Evolutionary conservation across 2,329 filamentous ascomycete genomes (phyloP).

Genomic region (Fusarium ambrosium): DNA sequence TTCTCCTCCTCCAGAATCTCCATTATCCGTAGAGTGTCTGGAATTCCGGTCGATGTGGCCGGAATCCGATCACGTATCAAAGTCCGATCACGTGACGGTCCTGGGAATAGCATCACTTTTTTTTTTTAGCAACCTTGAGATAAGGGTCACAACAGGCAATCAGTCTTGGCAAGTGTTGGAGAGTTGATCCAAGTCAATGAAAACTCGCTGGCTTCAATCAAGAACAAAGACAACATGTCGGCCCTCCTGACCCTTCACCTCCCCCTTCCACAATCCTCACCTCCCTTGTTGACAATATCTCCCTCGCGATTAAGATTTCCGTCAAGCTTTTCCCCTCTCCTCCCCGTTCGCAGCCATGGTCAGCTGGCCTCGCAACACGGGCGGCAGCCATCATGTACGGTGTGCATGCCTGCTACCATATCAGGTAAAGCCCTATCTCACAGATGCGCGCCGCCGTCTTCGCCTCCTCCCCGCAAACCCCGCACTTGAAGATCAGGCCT

Average conservation of each 20-base stretch:
- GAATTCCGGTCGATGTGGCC: conserved; percentile 33
- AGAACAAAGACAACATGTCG: neutral
- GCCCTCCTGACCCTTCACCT: neutral
- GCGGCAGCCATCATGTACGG: conserved; percentile 36
- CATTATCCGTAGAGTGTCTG: conserved; percentile 30
- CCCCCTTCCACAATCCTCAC: neutral
- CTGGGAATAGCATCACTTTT: neutral
- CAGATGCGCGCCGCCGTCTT: neutral
- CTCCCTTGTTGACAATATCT: neutral
- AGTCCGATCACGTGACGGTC: conserved; percentile 32
- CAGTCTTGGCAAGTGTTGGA: neutral
- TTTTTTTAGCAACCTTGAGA: neutral
- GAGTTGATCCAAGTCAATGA: neutral
- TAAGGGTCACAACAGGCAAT: neutral
- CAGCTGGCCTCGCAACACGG: neutral
- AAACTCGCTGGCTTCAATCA: neutral
- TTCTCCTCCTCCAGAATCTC: conserved; percentile 18
- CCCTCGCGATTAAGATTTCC: neutral
- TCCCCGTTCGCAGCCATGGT: neutral
- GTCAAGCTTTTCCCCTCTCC: conserved; percentile 3
- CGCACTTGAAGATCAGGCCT: conserved; percentile 18
- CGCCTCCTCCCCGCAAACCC: conserved; percentile 18
- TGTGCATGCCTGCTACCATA: conserved; percentile 33
- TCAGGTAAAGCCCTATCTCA: conserved; percentile 37
- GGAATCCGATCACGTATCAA: conserved; percentile 28